Conservation (phyloP, 169 alveolate genomes). For the Plasmodium relictum region DNA sequence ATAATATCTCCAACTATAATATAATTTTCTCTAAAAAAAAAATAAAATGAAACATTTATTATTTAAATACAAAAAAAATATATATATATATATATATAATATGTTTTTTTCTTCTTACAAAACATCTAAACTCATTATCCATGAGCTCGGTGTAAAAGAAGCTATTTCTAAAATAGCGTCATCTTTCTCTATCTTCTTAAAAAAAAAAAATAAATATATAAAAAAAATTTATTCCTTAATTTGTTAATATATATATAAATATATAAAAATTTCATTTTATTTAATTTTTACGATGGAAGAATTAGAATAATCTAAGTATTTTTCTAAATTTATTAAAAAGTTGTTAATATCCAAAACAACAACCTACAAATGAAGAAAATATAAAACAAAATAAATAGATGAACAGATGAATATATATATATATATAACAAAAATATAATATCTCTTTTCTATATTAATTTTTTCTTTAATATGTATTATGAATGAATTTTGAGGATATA, state of each 20-base stretch:
- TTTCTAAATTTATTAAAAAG: slow-evolving; percentile 20
- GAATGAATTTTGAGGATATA: too few species aligned
- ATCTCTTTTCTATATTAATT: too few species aligned
- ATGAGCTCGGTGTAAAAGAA: slow-evolving; percentile 74
- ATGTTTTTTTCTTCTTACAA: slow-evolving; percentile 9
- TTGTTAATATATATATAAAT: neutral
- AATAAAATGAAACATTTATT: neutral
- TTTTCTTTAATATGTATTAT: too few species aligned
- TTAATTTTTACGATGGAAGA: slow-evolving; percentile 3
- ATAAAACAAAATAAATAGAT: neutral
- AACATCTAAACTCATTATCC: slow-evolving; percentile 75
- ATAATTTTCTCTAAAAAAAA: slow-evolving; percentile 42
- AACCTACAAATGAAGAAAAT: slow-evolving; percentile 24
- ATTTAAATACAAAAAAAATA: neutral
- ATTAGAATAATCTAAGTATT: slow-evolving; percentile 16
- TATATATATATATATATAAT: too few species aligned
- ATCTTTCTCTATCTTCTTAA: slow-evolving; percentile 15
- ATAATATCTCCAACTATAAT: slow-evolving; percentile 70
- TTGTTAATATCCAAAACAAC: slow-evolving; percentile 44
- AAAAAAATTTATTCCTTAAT: too few species aligned
- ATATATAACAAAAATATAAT: too few species aligned
- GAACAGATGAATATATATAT: neutral
- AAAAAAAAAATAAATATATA: neutral
- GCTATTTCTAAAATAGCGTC: slow-evolving; percentile 48
- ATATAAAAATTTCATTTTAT: neutral